These are phyloP conservation scores for Bruguiera parviflora DNA, from an alignment of 345 rosid genomes.

Conservation along the genomic window DNA sequence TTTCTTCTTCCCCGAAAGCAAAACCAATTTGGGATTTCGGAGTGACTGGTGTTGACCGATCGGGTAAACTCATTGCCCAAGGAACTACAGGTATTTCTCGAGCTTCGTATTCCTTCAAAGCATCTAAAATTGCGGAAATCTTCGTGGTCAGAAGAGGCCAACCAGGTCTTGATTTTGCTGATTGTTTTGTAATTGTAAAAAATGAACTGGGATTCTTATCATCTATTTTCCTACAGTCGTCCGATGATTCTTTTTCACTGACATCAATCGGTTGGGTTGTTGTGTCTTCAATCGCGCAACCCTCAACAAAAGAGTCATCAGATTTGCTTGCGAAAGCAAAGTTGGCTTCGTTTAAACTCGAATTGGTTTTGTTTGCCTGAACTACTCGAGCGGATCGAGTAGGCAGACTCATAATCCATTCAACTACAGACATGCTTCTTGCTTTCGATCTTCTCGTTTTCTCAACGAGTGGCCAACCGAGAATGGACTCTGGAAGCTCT, in stretches of 20 bases:
- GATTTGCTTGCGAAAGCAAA: background rate
- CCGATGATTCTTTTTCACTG: slow-evolving; percentile 11
- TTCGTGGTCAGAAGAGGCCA: slow-evolving; percentile 42
- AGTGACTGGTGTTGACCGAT: background rate
- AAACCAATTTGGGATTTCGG: background rate
- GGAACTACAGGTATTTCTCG: background rate
- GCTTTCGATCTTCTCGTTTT: slow-evolving; percentile 14
- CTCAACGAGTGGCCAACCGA: slow-evolving; percentile 43
- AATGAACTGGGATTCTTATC: slow-evolving; percentile 12
- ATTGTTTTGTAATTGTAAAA: slow-evolving; percentile 2
- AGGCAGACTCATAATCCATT: slow-evolving; percentile 10
- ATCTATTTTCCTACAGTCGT: background rate
- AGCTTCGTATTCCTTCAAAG: slow-evolving; percentile 21
- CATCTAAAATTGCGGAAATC: slow-evolving; percentile 15
- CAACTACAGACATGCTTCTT: slow-evolving; percentile 22
- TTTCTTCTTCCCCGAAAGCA: slow-evolving; percentile 1
- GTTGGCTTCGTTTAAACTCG: slow-evolving; percentile 4
- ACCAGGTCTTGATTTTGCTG: slow-evolving; percentile 24
- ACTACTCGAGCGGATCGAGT: slow-evolving; percentile 7
- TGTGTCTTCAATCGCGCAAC: slow-evolving; percentile 1
- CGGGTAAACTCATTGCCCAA: background rate
- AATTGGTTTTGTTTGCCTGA: slow-evolving; percentile 2
- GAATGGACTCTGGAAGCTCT: slow-evolving; percentile 32
- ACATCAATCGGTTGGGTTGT: background rate
- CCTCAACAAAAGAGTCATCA: background rate